Evolutionary conservation across 1,284 basidiomycete species (phyloP), one percentile per base, ranked within the genome.

Genomic region (Pascua guehoae): DNA sequence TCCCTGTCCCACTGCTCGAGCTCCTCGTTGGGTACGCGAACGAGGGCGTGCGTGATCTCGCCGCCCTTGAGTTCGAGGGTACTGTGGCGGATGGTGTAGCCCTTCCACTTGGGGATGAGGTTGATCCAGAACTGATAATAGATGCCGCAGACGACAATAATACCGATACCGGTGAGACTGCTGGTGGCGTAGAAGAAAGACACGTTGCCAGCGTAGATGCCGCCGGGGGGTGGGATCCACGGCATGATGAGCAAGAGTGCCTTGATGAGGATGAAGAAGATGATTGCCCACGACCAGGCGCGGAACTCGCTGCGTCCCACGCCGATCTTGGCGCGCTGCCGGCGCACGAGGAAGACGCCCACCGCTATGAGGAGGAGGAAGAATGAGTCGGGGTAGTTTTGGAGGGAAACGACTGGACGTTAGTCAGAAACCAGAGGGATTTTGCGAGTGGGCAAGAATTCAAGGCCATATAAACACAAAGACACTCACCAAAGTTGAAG

Each of bases 241-340:
- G 82, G 81, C 62, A 82, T 78, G 49, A 81, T 68, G 42, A 83
- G 74, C 14, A 83, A 66, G 63, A 79, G 81, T 14, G 81, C 65
- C n/a, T 73, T 70, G 58, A 78, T 66, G 0, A 73, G 53, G 47
- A 82, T 72, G 16, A 76, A 68, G 57, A 83, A 66, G n/a, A 79
- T 18, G 36, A 74, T 53, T 12, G 64, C 77, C 8, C 65, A 57
- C 53, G 79, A 77, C 77, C 79, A 81, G 8, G 78, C 75, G 41
- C 72, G 70, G 67, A 76, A 82, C 58, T 78, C 75, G 7, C 70
- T 61, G 4, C 61, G 69, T 2, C 76, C 72, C 9, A 79, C 68
- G 11, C 77, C 76, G 47, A 75, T 71, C n/a, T 54, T 64, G 9
- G 53, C 53, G 15, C 79, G 69, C 51, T 79, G 73, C 38, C 70